Conservation (phyloP, 805 yeast genomes). For the Saccharomycopsis fodiens region DNA sequence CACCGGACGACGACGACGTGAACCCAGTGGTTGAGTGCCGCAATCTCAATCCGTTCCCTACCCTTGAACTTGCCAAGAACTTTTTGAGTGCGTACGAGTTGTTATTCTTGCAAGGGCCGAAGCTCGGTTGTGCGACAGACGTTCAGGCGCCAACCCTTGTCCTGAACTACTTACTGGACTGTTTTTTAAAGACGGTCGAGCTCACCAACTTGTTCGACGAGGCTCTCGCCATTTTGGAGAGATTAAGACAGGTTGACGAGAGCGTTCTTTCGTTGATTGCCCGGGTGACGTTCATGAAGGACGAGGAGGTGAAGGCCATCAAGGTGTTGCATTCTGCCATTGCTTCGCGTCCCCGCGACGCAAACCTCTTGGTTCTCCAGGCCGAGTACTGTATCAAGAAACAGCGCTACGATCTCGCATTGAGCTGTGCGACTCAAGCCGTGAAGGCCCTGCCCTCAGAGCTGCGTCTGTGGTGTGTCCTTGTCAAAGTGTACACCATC, state of each 20-base stretch:
- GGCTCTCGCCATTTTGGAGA: conserved; percentile 51
- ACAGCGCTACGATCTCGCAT: conserved; percentile 46
- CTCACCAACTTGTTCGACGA: conserved; percentile 57
- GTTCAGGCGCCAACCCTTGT: conserved; percentile 59
- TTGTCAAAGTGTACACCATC: conserved; percentile 57
- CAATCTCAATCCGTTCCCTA: conserved; percentile 66
- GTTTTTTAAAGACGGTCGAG: conserved; percentile 55
- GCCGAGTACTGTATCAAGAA: conserved; percentile 50
- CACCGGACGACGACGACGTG: conserved; percentile 61
- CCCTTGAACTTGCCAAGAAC: conserved; percentile 37
- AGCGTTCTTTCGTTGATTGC: conserved; percentile 53
- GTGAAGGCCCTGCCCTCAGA: conserved; percentile 70
- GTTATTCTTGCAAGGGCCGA: conserved; percentile 59
- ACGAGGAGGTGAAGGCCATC: conserved; percentile 56
- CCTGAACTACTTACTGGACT: conserved; percentile 67
- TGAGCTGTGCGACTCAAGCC: conserved; percentile 52
- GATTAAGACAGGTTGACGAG: conserved; percentile 45
- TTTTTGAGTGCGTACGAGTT: conserved; percentile 61
- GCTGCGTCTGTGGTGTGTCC: conserved; percentile 63
- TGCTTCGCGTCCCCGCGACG: conserved; percentile 41
- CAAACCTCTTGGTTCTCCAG: conserved; percentile 47
- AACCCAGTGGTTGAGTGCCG: conserved; percentile 75
- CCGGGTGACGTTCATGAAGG: conserved; percentile 41
- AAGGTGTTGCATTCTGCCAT: conserved; percentile 45
- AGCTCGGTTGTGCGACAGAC: conserved; percentile 59